Percentiles rank a stretch among this genome's conserved stretches.
These are phyloP conservation scores for Eremothecium coryli DNA, from an alignment of 1,139 yeast genomes.

Conservation along the genomic window DNA sequence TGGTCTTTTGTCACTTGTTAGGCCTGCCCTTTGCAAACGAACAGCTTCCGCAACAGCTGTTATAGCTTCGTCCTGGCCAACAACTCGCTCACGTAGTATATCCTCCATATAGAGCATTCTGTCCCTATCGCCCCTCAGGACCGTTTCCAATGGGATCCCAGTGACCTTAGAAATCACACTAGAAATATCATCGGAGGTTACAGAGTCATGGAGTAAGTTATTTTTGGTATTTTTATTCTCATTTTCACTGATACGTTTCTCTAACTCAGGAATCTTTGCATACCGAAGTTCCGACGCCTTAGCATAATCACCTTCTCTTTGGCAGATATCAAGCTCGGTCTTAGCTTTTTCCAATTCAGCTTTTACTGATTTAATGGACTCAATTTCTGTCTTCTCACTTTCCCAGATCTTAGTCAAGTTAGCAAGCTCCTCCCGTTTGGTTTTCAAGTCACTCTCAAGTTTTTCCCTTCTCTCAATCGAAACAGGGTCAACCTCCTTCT, in stretches of 20 bases:
- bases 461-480: conserved; percentile 63
- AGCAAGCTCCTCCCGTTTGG: conserved; percentile 53
- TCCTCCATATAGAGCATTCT: conserved; percentile 81
- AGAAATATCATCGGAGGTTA: conserved; percentile 89
- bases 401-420: conserved; percentile 83
- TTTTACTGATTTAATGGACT: conserved; percentile 67
- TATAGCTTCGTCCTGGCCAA: conserved; percentile 95
- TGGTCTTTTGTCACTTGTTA: conserved; percentile 87
- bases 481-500: conserved; percentile 82
- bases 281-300: conserved; percentile 86
- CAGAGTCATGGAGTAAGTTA: conserved; percentile 73
- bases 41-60: conserved; percentile 88
- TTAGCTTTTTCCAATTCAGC: conserved; percentile 76
- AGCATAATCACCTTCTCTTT: conserved; percentile 77
- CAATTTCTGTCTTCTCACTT: conserved; percentile 64
- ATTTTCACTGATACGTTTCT: conserved; percentile 49
- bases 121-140: conserved; percentile 91
- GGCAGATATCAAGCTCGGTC: conserved; percentile 71
- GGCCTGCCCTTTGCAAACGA: conserved; percentile 90
- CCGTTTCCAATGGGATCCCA: conserved; percentile 87
- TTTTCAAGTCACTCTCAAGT: conserved; percentile 54
- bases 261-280: conserved; percentile 72
- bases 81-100: conserved; percentile 63
- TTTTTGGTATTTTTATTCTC: conserved; percentile 32
- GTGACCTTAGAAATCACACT: conserved; percentile 88